These are phyloP conservation scores for Rhododendron simsii DNA, from an alignment of 148 eudicot genomes.

Conservation along the genomic window DNA sequence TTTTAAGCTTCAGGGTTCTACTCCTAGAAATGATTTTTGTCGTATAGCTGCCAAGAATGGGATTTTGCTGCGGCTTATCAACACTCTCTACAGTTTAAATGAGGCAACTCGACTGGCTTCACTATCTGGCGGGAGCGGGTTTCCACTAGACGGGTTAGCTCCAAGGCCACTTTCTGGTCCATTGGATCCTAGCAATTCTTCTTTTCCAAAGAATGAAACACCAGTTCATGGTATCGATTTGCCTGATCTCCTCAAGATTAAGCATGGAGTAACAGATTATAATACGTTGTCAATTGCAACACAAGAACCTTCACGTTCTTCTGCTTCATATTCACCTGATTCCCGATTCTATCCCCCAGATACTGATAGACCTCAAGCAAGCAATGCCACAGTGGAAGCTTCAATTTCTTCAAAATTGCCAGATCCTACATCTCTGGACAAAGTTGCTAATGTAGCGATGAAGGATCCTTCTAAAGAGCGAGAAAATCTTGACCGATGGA, in stretches of 20 bases:
- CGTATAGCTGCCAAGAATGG: slow-evolving; percentile 95
- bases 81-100: slow-evolving; percentile 84
- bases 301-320: slow-evolving; percentile 47
- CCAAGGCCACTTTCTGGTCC: slow-evolving; percentile 71
- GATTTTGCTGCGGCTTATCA: slow-evolving; percentile 78
- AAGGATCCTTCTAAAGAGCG: slow-evolving; percentile 36
- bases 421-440: slow-evolving; percentile 47
- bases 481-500: slow-evolving; percentile 35
- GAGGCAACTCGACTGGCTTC: slow-evolving; percentile 94
- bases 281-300: slow-evolving; percentile 37
- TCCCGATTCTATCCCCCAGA: slow-evolving; percentile 33
- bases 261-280: slow-evolving; percentile 37
- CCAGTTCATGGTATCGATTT: slow-evolving; percentile 47
- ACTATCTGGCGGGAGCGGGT: slow-evolving; percentile 55
- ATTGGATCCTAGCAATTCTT: slow-evolving; percentile 58
- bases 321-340: slow-evolving; percentile 40
- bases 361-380: slow-evolving; percentile 57
- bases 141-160: slow-evolving; percentile 51
- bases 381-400: slow-evolving; percentile 43
- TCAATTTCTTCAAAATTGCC: slow-evolving; percentile 41
- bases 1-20: slow-evolving; percentile 91
- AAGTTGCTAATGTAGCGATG: slow-evolving; percentile 34
- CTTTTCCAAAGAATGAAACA: slow-evolving; percentile 47
- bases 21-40: slow-evolving; percentile 90
- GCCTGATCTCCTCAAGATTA: slow-evolving; percentile 47